phyloP scores from a whole-genome alignment of 2,329 filamentous ascomycete species.

The Ophiosphaerella korrae region DNA sequence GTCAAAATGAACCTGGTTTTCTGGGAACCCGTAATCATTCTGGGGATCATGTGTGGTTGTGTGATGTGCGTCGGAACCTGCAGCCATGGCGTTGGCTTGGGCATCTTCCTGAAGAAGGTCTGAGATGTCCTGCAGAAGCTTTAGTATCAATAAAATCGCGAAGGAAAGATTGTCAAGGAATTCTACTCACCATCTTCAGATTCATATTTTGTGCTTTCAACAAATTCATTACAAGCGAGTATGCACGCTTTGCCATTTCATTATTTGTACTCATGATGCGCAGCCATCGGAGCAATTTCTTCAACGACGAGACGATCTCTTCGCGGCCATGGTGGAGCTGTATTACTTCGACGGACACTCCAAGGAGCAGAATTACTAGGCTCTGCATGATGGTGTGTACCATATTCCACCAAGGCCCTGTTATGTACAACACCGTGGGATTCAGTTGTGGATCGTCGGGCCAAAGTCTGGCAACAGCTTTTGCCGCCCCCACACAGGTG shows the following conservation, averaged over 20 bases:
- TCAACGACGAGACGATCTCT: conserved; percentile 30
- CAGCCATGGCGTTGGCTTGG: background rate
- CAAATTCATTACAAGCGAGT: conserved; percentile 21
- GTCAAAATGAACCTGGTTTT: no score
- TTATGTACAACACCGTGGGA: conserved; percentile 17
- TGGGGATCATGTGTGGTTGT: background rate
- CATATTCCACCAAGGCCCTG: conserved; percentile 6
- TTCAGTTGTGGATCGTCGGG: conserved; percentile 25
- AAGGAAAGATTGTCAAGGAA: background rate
- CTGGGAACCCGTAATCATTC: no score
- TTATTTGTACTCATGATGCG: conserved; percentile 35
- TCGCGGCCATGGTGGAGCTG: conserved; percentile 23
- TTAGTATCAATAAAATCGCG: background rate
- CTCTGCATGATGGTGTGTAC: conserved; percentile 44
- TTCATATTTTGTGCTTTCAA: conserved; percentile 16
- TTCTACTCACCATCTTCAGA: conserved; percentile 13
- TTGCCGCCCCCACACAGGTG: conserved; percentile 43
- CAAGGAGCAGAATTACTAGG: conserved; percentile 44
- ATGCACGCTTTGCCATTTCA: conserved; percentile 38
- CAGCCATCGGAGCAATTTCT: conserved; percentile 44
- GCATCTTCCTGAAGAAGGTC: conserved; percentile 22
- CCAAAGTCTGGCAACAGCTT: conserved; percentile 38
- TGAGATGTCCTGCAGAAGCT: conserved; percentile 16
- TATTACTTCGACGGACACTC: conserved; percentile 35
- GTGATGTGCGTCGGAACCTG: background rate